Percentiles rank a stretch among this genome's conserved stretches.
phyloP scores from a whole-genome alignment of 2,329 filamentous ascomycete species.

The Phoma sp. region DNA sequence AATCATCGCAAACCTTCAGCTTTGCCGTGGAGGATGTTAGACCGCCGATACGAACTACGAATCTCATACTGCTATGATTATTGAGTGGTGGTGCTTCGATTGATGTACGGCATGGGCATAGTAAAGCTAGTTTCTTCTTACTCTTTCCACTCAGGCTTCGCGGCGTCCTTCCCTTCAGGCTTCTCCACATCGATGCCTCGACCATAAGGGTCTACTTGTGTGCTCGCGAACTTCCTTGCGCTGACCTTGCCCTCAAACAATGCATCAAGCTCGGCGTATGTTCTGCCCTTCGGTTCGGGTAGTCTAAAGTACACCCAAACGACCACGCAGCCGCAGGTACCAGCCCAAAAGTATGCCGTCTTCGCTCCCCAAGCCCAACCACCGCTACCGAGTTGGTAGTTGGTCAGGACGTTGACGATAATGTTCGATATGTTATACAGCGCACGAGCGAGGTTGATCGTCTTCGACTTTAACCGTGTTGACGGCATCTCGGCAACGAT shows the following conservation, averaged over 20 bases:
- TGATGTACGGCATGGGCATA: neutral
- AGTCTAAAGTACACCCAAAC: slow-evolving; percentile 81
- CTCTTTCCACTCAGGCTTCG: slow-evolving; percentile 24
- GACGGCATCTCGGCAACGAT: slow-evolving; percentile 85
- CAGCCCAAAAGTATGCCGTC: slow-evolving; percentile 85
- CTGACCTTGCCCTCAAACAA: slow-evolving; percentile 68
- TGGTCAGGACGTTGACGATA: slow-evolving; percentile 77
- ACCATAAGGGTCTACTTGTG: slow-evolving; percentile 32
- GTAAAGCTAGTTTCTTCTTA: slow-evolving; percentile 8
- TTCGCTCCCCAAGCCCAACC: slow-evolving; percentile 88
- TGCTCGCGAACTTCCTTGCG: slow-evolving; percentile 36
- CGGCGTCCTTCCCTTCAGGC: slow-evolving; percentile 18
- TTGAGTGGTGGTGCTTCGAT: neutral
- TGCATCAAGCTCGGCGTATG: slow-evolving; percentile 83
- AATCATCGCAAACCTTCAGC: too few relatives aligned
- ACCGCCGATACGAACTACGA: too few relatives aligned
- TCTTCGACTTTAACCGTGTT: slow-evolving; percentile 84
- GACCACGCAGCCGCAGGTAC: slow-evolving; percentile 77
- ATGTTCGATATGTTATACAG: slow-evolving; percentile 79
- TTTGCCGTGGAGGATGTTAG: neutral
- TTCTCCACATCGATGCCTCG: slow-evolving; percentile 16
- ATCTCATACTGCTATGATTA: too few relatives aligned
- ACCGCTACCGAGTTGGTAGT: slow-evolving; percentile 46
- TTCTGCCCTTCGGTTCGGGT: slow-evolving; percentile 78
- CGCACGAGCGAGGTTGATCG: slow-evolving; percentile 81